Conservation (phyloP, 768 basidiomycete species). For the Auricularia sp. region DNA sequence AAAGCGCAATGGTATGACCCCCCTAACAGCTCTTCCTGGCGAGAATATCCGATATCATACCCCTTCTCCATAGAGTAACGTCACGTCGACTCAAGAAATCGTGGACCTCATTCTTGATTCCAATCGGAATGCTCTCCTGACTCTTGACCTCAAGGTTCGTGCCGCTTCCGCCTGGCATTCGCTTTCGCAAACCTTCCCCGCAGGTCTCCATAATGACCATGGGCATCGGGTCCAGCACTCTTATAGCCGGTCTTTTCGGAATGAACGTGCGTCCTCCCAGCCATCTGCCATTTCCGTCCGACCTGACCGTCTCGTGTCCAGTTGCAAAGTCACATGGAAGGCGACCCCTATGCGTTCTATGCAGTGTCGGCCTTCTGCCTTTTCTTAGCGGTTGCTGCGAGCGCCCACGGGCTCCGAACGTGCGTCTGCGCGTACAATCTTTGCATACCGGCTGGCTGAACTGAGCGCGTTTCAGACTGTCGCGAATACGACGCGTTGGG, state of each 20-base stretch:
- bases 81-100: slow-evolving; percentile 96
- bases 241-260: slow-evolving; percentile 85
- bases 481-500: slow-evolving; percentile 36
- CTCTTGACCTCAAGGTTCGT: slow-evolving; percentile 76
- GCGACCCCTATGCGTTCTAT: slow-evolving; percentile 63
- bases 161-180: slow-evolving; percentile 4
- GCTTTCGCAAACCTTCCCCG: neutral
- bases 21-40: neutral
- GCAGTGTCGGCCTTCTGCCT: slow-evolving; percentile 51
- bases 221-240: slow-evolving; percentile 82
- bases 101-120: slow-evolving; percentile 94
- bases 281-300: neutral
- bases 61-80: slow-evolving; percentile 52
- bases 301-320: slow-evolving; percentile 18
- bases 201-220: slow-evolving; percentile 91
- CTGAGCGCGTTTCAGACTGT: slow-evolving; percentile 23
- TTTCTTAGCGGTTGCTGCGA: slow-evolving; percentile 47
- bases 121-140: slow-evolving; percentile 85
- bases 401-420: slow-evolving; percentile 58
- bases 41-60: neutral
- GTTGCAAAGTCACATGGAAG: slow-evolving; percentile 69
- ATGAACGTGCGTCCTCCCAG: slow-evolving; percentile 69
- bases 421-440: slow-evolving; percentile 15
- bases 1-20: slow-evolving; percentile 61
- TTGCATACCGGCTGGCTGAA: slow-evolving; percentile 6